Evolutionary conservation across 768 basidiomycete genomes (phyloP), one percentile per base, ranked within the genome.

Genomic region (Mycena polygramma): DNA sequence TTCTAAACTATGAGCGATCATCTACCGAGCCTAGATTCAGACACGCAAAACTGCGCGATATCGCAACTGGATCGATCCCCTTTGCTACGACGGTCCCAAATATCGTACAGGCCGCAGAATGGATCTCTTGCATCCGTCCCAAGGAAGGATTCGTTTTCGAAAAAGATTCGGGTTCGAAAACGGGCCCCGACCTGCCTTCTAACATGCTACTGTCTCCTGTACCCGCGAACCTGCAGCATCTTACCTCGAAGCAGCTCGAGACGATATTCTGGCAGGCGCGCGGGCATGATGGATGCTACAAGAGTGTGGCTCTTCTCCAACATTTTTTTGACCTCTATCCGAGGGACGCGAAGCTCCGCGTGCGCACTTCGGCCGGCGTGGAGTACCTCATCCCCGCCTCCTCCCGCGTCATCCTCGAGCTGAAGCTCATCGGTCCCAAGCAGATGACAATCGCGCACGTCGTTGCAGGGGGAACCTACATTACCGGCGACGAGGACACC

Each of bases 191-290:
- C 43, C 57, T 57, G 17, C 57, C 57, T 39, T 57, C 57, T 4
- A 57, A 57, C 22, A 57, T 57, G 57, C 41, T 57, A 2, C 35
- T 30, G 41, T 24, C 43, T 46, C 57, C 57, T n/a, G 24, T 46
- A 14, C 57, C 24, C 71, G 68, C 49, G 51, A 30, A 36, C 14
- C 49, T 72, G 9, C 26, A 49, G 19, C 35, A 22, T n/a, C 57
- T 76, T 19, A 52, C 66, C 1, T 14, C 61, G 7, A 49, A 62
- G 36, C 54, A 70, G n/a, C 55, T 76, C 13, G 75, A 76, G 41
- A 75, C 73, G 1, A 73, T 75, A 20, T 76, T 67, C 66, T 75
- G 73, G 70, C 71, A 76, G 63, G 70, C 66, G 22, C 63, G 75
- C 17, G 68, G 58, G 0, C 75, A 76, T 62, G 75, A 76, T 54